Evolutionary conservation across 1,284 basidiomycete species (phyloP).

Genomic region (Vanrija sp.): DNA sequence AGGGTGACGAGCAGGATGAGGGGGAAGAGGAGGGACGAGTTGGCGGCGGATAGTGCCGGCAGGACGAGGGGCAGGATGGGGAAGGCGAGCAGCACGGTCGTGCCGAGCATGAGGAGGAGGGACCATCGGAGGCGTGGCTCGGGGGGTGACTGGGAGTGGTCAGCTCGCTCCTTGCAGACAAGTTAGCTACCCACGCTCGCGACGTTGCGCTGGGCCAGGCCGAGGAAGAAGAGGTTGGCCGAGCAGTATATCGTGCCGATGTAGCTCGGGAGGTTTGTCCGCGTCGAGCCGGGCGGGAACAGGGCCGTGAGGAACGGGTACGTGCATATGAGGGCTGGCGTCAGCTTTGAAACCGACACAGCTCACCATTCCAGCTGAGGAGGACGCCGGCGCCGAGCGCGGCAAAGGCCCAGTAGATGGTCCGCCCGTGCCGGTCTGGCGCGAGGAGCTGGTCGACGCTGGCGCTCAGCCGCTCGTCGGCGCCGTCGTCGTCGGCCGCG

Average conservation of each 20-base stretch:
- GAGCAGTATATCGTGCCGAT: conserved; percentile 44
- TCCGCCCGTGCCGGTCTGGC: background rate
- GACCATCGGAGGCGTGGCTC: conserved; percentile 32
- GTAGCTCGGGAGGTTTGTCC: conserved; percentile 38
- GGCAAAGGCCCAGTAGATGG: conserved; percentile 44
- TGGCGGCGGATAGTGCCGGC: conserved; percentile 20
- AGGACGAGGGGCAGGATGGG: conserved; percentile 39
- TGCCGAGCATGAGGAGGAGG: conserved; percentile 31
- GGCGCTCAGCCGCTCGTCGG: background rate
- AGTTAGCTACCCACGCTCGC: conserved; percentile 27
- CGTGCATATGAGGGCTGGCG: conserved; percentile 44
- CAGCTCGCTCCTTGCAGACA: background rate
- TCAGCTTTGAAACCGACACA: background rate
- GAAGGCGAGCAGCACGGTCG: conserved; percentile 34
- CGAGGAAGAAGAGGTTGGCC: conserved; percentile 46
- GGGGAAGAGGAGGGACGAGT: conserved; percentile 30
- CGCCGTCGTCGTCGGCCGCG: background rate
- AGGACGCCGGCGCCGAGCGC: conserved; percentile 45
- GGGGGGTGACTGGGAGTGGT: conserved; percentile 30
- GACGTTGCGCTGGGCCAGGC: conserved; percentile 41
- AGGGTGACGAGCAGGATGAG: conserved; percentile 33
- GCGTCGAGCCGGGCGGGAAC: conserved; percentile 25
- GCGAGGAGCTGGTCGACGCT: background rate
- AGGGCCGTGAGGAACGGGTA: conserved; percentile 39
- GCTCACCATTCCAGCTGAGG: conserved; percentile 48